A percentile compares a stretch with the other conserved stretches of the same genome.
Conservation (phyloP, 108 stramenopile genomes). For the Conticribra guillardii region DNA sequence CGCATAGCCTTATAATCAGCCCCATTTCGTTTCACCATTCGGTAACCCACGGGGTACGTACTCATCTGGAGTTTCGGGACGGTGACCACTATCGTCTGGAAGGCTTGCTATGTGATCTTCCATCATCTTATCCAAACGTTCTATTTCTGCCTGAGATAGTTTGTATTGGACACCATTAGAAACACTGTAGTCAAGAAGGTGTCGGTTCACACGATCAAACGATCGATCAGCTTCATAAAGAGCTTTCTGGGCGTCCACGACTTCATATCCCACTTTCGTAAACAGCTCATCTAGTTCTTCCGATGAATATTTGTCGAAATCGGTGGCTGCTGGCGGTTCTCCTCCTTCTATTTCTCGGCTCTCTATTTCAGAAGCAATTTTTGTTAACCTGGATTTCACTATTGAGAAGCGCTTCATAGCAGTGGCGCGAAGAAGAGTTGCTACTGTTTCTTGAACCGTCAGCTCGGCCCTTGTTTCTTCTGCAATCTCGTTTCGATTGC, state of each 20-base stretch:
- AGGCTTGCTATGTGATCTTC: conserved; percentile 53
- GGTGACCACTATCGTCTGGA: conserved; percentile 42
- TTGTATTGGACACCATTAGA: conserved; percentile 40
- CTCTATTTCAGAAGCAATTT: conserved; percentile 36
- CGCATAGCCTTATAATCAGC: background rate
- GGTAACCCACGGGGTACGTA: conserved; percentile 12
- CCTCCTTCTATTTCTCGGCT: conserved; percentile 6
- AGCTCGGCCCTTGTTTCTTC: conserved; percentile 54
- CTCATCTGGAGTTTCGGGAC: conserved; percentile 28
- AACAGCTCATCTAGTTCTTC: conserved; percentile 37
- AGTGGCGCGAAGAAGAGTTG: conserved; percentile 51
- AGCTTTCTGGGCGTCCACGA: conserved; percentile 42
- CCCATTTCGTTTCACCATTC: conserved; percentile 13
- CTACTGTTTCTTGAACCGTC: conserved; percentile 63
- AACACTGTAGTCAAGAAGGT: conserved; percentile 49
- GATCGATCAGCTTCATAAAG: conserved; percentile 52
- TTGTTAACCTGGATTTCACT: conserved; percentile 30
- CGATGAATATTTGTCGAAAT: conserved; percentile 15
- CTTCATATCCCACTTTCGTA: conserved; percentile 34
- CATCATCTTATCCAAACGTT: conserved; percentile 48
- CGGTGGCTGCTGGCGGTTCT: background rate
- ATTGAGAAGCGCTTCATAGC: conserved; percentile 46
- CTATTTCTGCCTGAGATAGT: conserved; percentile 33
- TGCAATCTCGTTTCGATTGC: conserved; percentile 37
- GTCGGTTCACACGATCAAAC: conserved; percentile 40